phyloP scores from a whole-genome alignment of 495 filamentous ascomycete genomes.

The Penicillium antarcticum region DNA sequence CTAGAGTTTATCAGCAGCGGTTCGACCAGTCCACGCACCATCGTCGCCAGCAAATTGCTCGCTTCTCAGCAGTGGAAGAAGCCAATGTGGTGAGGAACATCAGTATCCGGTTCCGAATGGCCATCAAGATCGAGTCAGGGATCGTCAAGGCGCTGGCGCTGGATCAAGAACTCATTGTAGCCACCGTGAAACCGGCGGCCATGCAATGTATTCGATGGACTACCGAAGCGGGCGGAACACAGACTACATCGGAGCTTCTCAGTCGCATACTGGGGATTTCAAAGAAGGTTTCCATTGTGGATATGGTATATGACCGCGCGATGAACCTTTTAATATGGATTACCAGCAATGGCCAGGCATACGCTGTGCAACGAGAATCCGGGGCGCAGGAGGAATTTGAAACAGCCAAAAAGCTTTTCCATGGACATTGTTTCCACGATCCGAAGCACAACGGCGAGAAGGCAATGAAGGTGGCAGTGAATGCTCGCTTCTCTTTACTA shows the following conservation, averaged over 20 bases:
- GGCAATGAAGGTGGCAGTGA: constrained; percentile 76
- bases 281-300: constrained; percentile 67
- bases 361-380: constrained; percentile 78
- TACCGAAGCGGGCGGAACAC: constrained; percentile 72
- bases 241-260: constrained; percentile 87
- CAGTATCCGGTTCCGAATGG: constrained; percentile 91
- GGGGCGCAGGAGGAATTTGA: constrained; percentile 30
- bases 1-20: constrained; percentile 78
- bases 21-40: constrained; percentile 67
- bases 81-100: constrained; percentile 80
- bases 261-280: constrained; percentile 81
- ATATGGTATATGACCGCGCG: constrained; percentile 94
- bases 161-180: constrained; percentile 90
- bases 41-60: constrained; percentile 68
- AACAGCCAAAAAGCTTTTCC: constrained; percentile 65
- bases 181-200: constrained; percentile 88
- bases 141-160: constrained; percentile 84
- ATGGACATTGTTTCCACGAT: constrained; percentile 85
- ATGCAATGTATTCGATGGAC: constrained; percentile 96
- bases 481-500: constrained; percentile 90
- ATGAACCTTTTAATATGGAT: constrained; percentile 98
- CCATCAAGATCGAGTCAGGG: constrained; percentile 96
- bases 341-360: constrained; percentile 83
- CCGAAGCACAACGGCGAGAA: constrained; percentile 56
- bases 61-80: constrained; percentile 58